A percentile compares a stretch with the other conserved stretches of the same genome.
Evolutionary conservation across 2,329 filamentous ascomycete species (phyloP).

Genomic region (Botrytis fabae): DNA sequence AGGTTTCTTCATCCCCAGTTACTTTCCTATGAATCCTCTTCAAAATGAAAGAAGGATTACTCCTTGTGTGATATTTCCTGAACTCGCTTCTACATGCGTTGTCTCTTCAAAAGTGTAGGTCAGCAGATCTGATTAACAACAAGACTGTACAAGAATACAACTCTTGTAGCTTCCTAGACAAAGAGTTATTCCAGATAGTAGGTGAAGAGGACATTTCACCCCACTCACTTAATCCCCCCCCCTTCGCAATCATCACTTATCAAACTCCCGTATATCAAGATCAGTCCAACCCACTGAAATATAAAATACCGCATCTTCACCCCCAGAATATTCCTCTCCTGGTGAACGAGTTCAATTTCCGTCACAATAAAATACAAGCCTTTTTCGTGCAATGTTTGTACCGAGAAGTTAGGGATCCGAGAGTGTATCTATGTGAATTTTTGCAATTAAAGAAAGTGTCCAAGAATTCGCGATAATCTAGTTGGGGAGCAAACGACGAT

Average conservation of each 20-base stretch:
- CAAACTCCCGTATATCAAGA: background rate
- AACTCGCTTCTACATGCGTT: background rate
- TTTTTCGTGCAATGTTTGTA: background rate
- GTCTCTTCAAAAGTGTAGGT: rapidly evolving
- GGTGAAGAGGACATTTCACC: background rate
- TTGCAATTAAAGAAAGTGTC: background rate
- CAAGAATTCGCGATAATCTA: background rate
- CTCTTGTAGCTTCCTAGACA: background rate
- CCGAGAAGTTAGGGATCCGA: background rate
- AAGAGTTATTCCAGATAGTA: background rate
- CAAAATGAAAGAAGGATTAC: background rate
- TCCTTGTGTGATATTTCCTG: rapidly evolving
- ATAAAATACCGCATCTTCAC: background rate
- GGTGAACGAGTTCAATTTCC: background rate
- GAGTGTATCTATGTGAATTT: background rate
- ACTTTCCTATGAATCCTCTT: background rate
- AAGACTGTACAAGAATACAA: background rate
- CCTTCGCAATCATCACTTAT: background rate
- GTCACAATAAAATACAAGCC: background rate
- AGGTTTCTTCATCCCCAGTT: background rate
- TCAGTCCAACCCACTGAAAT: background rate
- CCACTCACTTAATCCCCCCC: background rate
- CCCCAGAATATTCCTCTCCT: background rate
- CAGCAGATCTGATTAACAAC: background rate
- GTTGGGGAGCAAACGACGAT: background rate